phyloP scores from a whole-genome alignment of 495 filamentous ascomycete genomes.

The Filosporella fistucella region DNA sequence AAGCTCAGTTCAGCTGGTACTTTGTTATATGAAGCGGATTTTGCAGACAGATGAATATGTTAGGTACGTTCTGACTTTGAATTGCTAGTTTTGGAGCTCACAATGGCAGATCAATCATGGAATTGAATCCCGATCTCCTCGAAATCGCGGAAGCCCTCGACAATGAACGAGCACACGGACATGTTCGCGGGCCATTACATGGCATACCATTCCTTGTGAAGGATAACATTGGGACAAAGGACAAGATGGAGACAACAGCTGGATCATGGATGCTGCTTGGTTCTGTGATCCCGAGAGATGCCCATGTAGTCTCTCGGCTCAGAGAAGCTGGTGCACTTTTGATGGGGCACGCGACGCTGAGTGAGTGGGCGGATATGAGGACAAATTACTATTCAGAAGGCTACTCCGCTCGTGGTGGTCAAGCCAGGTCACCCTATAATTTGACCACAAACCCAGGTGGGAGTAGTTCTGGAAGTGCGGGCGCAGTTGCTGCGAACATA shows the following conservation, averaged over 20 bases:
- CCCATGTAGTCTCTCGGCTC: constrained; percentile 54
- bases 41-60: constrained; percentile 22
- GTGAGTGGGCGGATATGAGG: constrained; percentile 75
- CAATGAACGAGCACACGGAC: constrained; percentile 41
- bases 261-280: constrained; percentile 50
- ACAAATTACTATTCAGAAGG: constrained; percentile 66
- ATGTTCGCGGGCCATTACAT: constrained; percentile 48
- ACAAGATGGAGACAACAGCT: constrained; percentile 64
- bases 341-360: constrained; percentile 64
- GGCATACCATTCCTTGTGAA: constrained; percentile 68
- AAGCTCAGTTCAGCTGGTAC: constrained; percentile 16
- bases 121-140: constrained; percentile 54
- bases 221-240: constrained; percentile 66
- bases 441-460: constrained; percentile 65
- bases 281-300: constrained; percentile 60
- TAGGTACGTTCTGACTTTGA: constrained; percentile 2
- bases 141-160: constrained; percentile 48
- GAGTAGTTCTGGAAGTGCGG: constrained; percentile 58
- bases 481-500: constrained; percentile 57
- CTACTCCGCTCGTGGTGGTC: constrained; percentile 62
- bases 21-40: constrained; percentile 22
- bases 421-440: constrained; percentile 63
- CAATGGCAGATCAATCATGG: constrained; percentile 37
- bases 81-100: not conserved
- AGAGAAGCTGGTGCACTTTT: constrained; percentile 63